A percentile compares a stretch with the other conserved stretches of the same genome.
These are phyloP conservation scores for Populus alba DNA, from an alignment of 345 rosid species.

Conservation along the genomic window DNA sequence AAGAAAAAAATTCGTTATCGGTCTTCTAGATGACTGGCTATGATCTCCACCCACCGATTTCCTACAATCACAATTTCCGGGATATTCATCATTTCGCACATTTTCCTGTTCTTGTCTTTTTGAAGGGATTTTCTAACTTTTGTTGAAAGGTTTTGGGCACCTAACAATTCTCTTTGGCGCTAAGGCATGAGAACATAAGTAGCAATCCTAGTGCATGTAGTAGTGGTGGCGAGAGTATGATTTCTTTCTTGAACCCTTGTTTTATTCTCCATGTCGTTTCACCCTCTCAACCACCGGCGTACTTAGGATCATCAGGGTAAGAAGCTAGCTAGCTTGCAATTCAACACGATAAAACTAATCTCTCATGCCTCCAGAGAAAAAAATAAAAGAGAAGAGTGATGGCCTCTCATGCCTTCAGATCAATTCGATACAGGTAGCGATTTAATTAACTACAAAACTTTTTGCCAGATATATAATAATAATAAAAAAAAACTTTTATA, in stretches of 20 bases:
- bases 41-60: background rate
- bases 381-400: background rate
- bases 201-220: background rate
- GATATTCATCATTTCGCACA: background rate
- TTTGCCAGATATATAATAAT: no score
- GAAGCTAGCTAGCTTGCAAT: background rate
- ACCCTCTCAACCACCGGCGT: background rate
- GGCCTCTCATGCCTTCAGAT: no score
- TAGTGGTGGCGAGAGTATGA: background rate
- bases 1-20: background rate
- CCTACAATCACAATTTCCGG: background rate
- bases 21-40: background rate
- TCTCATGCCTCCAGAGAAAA: background rate
- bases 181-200: background rate
- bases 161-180: background rate
- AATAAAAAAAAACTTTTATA: no score
- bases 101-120: background rate
- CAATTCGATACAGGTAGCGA: no score
- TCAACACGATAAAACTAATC: background rate
- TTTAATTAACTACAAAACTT: no score
- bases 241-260: background rate
- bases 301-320: background rate
- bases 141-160: background rate
- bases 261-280: background rate
- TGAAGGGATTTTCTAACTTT: background rate